Base-by-base conservation (phyloP, 176 grass and related monocot genomes). In the Chrysopogon serrulatus region DNA sequence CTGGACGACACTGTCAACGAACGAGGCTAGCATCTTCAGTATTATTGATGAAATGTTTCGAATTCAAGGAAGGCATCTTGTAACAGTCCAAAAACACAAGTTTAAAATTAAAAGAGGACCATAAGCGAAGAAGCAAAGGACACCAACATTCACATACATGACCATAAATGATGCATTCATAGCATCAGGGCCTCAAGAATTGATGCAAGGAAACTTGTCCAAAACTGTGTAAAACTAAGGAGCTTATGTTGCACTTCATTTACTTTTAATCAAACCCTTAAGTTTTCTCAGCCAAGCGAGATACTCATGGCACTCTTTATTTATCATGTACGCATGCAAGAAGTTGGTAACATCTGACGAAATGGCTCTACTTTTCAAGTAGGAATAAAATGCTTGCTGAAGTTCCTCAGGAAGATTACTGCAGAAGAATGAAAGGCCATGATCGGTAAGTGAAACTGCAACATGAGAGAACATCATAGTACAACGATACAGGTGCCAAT, bases 301-400 rank as follows among this genome's bases (percentile, higher is more conserved):
- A n/a, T 89, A 89, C 49, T 89, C 87, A 44, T 71, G 64, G 53
- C 87, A 86, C 27, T 86, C 83, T 23, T 90, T 82, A 12, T 82
- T 90, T 82, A 90, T 90, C 88, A 90, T 86, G 65, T 90, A 86
- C 0, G 88, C 88, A 30, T 82, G 88, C 10, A 86, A 27, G 71
- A 89, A 77, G 36, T 86, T 32, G 7, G 78, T 77, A n/a, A 89
- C 61, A 69, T 86, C 78, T 4, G 54, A 21, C 3, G 71, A 82
- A 79, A 90, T 82, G 26, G 64, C 78, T 73, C 83, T 86, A 44
- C 73, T 82, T 64, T 39, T 69, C 88, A 86, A 30, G 78, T 82
- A 90, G 27, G 54, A 60, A 64, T 77, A 68, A 44, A 82, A 44
- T 53, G 83, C 88, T 44, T 65, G 81, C 77, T 82, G 77, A 82